Evolutionary conservation across 768 basidiomycete species (phyloP).

Genomic region (Artomyces pyxidatus): DNA sequence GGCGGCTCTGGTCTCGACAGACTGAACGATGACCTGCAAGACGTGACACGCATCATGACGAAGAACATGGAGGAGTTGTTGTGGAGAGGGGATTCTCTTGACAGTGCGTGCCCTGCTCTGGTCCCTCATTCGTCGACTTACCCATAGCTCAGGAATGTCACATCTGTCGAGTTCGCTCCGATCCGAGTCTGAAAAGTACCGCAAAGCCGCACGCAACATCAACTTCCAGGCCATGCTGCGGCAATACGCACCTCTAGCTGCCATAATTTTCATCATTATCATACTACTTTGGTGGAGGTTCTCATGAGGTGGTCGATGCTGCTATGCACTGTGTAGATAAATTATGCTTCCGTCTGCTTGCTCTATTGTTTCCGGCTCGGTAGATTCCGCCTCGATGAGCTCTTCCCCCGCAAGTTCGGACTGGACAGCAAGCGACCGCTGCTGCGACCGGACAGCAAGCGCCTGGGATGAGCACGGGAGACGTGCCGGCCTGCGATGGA

Average conservation of each 20-base stretch:
- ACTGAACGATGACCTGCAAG: constrained; percentile 93
- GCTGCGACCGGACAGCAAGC: not conserved
- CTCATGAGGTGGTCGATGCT: constrained; percentile 27
- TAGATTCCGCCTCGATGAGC: constrained; percentile 3
- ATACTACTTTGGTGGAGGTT: constrained; percentile 77
- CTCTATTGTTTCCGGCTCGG: not conserved
- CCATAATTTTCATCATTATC: constrained; percentile 70
- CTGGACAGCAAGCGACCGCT: no score
- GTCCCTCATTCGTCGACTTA: not conserved
- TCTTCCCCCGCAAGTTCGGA: no score
- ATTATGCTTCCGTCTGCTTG: not conserved
- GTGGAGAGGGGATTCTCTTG: constrained; percentile 96
- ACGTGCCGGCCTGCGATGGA: no score
- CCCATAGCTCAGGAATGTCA: constrained; percentile 70
- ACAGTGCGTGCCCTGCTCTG: constrained; percentile 48
- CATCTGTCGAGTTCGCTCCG: constrained; percentile 90
- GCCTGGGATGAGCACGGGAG: no score
- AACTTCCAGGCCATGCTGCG: constrained; percentile 90
- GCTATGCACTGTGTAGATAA: constrained; percentile 4
- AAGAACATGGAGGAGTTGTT: constrained; percentile 99
- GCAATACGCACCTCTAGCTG: constrained; percentile 91
- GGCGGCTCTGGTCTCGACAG: constrained; percentile 65
- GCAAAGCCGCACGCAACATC: constrained; percentile 90
- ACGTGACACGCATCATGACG: constrained; percentile 99
- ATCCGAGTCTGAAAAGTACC: constrained; percentile 95